Evolutionary conservation across 495 filamentous ascomycete genomes (phyloP).

Genomic region (Pyrenopolyporus hunteri): DNA sequence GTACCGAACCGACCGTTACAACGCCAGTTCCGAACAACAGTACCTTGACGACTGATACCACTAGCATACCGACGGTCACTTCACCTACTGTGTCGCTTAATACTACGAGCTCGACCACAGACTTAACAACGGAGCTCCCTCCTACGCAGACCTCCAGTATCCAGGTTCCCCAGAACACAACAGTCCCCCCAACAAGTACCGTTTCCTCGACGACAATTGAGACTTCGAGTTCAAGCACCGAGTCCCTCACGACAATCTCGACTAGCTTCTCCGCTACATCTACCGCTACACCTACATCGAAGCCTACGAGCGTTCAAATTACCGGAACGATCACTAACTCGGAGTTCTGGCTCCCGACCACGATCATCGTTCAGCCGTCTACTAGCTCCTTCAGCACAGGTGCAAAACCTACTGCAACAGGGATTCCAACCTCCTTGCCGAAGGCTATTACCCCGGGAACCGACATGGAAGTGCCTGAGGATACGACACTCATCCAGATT

Average conservation of each 20-base stretch:
- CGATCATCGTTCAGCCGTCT: constrained; percentile 49
- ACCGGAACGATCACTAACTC: constrained; percentile 50
- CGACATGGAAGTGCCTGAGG: constrained; percentile 57
- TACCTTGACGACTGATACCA: constrained; percentile 18
- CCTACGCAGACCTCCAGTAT: constrained; percentile 17
- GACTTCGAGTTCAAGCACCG: constrained; percentile 2
- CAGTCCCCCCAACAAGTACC: constrained; percentile 24
- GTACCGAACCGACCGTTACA: constrained; percentile 1
- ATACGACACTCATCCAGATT: constrained; percentile 75
- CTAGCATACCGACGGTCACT: constrained; percentile 16
- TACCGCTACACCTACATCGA: constrained; percentile 26
- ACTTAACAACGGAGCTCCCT: constrained; percentile 22
- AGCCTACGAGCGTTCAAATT: constrained; percentile 45
- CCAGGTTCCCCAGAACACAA: constrained; percentile 34
- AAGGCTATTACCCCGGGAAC: constrained; percentile 71
- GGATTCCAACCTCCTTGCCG: constrained; percentile 69
- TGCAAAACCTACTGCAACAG: constrained; percentile 42
- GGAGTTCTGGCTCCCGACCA: constrained; percentile 52
- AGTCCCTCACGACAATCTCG: constrained; percentile 6
- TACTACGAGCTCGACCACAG: constrained; percentile 26
- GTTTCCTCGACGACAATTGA: constrained; percentile 15
- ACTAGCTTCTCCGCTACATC: constrained; percentile 4
- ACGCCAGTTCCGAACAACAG: constrained; percentile 12
- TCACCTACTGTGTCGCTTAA: constrained; percentile 27
- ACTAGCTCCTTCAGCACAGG: constrained; percentile 39